Evolutionary conservation across 1,284 basidiomycete genomes (phyloP), one percentile per base, ranked within the genome.

Genomic region (Golubevia pallescens): DNA sequence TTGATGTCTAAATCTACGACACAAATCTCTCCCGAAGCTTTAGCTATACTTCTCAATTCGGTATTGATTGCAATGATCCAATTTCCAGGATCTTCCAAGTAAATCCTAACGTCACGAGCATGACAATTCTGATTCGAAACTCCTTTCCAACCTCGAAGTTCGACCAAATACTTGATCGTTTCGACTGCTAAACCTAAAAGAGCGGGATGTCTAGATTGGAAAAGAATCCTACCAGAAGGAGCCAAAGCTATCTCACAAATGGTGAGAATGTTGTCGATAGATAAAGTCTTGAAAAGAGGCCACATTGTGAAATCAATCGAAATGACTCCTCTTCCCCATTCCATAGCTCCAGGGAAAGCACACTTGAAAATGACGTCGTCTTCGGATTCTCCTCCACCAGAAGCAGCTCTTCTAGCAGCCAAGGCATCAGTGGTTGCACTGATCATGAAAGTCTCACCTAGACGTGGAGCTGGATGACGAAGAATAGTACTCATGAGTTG

Each of bases 1-100:
- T 97, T 96, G 85, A 94, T 93, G 86, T 98, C 96, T 73, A 98
- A 87, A 86, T 98, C 96, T 70, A 94, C 92, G 52, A 97, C 88
- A 84, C 93, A 94, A 38, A 97, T 78, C 58, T 81, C 92, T 86
- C 96, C 94, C 0, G 92, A 87, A 0, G 90, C 55, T 91, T 89
- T 63, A 92, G 77, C 88, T 73, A 92, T 90, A 85, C 93, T 93
- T 65, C 93, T 89, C 38, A 93, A 91, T 86, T 97, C 93, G 1
- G 92, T 93, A 24, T 93, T 91, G 64, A 97, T 88, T 53, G 93
- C 95, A 81, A 98, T 90, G 77, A 98, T 93, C 91, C 94, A 98
- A 66, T 95, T 89, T 54, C 89, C 89, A 1, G 89, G 95, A 70
- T 90, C 89, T 71, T 89, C 86, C 56, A 87, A 76, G 77, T 93